Evolutionary conservation across 768 basidiomycete genomes (phyloP), one percentile per base, ranked within the genome.

Genomic region (Pholiota microspora): DNA sequence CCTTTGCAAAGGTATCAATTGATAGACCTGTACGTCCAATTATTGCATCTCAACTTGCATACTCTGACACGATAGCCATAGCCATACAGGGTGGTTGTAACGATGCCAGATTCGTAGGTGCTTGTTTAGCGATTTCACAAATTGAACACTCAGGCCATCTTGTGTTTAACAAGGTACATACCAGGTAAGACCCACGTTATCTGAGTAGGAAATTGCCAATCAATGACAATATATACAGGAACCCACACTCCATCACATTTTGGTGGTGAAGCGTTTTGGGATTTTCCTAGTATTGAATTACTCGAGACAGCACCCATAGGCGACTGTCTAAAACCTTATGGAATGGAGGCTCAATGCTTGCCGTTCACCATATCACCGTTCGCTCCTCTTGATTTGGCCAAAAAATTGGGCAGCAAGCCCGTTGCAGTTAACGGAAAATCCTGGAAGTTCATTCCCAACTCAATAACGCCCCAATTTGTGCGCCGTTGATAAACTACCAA

Each of bases 301-400:
- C 12, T 23, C 2, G 66, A 72, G 18, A 60, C 77, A 2, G 62
- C 77, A n/a, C 77, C 77, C 0, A 85, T 84, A 64, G 75, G 77
- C 4, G 59, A 72, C 40, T 77, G 76, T 3, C 63, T 71, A n/a
- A 67, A 64, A 9, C 82, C 84, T 54, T 71, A 78, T 45, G 81
- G 73, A 46, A 64, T 69, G 16, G 74, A 84, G 7, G 70, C 86
- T 21, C 67, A 72, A 38, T 86, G 83, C 58, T 66, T 86, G 9
- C 85, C 85, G 0, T 88, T 76, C 68, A 77, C 70, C 18, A 65
- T 79, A 10, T 73, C 78, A 0, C 86, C 86, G 1, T 77, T 86
- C 54, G 67, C 77, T 3, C 59, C 79, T n/a, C 62, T 80, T 3
- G 73, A 79, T 21, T 64, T 64, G 25, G 62, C 69, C 29, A 68